Evolutionary conservation across 2,329 filamentous ascomycete genomes (phyloP).

Genomic region (Peltaster fructicola): DNA sequence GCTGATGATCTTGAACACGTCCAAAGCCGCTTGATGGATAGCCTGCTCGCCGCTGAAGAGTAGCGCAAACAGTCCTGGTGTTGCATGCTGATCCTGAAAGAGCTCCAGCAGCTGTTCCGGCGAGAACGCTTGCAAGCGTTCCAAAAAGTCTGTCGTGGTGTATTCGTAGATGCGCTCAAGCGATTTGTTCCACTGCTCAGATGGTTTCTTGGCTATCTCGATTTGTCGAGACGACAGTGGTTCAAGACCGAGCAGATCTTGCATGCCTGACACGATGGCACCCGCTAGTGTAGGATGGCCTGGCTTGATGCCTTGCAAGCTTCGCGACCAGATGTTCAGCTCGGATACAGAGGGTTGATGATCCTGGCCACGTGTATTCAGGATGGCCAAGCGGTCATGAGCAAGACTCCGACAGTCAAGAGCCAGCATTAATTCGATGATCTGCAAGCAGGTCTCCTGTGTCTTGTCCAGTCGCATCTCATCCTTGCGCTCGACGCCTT

Average conservation of each 20-base stretch:
- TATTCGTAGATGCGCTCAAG: slow-evolving; percentile 44
- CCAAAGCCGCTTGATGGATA: slow-evolving; percentile 63
- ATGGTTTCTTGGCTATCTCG: slow-evolving; percentile 32
- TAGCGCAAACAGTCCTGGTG: slow-evolving; percentile 57
- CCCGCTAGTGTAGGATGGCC: slow-evolving; percentile 56
- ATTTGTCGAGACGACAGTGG: slow-evolving; percentile 35
- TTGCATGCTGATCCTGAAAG: slow-evolving; percentile 48
- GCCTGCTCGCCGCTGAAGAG: slow-evolving; percentile 66
- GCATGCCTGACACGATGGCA: slow-evolving; percentile 52
- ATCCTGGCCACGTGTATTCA: slow-evolving; percentile 42
- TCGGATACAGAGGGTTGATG: slow-evolving; percentile 53
- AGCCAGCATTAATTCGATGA: slow-evolving; percentile 48
- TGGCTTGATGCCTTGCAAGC: slow-evolving; percentile 49
- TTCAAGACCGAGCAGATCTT: slow-evolving; percentile 57
- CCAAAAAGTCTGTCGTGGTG: slow-evolving; percentile 56
- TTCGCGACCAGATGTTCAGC: slow-evolving; percentile 59
- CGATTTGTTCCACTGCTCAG: slow-evolving; percentile 59
- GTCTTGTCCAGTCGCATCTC: slow-evolving; percentile 17
- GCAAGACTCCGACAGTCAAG: slow-evolving; percentile 55
- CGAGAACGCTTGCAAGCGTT: slow-evolving; percentile 61
- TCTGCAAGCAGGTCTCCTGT: slow-evolving; percentile 37
- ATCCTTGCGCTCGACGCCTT: slow-evolving; percentile 15
- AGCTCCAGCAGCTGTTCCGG: slow-evolving; percentile 50
- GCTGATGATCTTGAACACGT: slow-evolving; percentile 69
- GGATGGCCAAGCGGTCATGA: slow-evolving; percentile 50